These are phyloP conservation scores for Gamarada debralockiae DNA, from an alignment of 495 filamentous ascomycete genomes.

Conservation along the genomic window DNA sequence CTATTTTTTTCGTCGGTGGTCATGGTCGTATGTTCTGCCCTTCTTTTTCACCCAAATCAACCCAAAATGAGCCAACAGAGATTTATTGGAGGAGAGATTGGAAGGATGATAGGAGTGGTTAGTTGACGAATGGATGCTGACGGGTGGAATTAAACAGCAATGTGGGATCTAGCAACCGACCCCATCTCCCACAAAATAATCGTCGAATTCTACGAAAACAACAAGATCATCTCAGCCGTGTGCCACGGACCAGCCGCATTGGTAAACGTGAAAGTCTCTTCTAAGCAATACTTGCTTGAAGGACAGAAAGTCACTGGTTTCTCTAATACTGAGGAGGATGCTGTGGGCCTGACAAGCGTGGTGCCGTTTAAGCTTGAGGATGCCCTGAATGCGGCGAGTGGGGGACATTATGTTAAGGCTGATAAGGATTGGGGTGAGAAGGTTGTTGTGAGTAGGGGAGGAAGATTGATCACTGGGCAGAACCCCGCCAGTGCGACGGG, in stretches of 20 bases:
- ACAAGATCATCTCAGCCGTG: conserved; percentile 59
- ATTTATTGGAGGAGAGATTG: background rate
- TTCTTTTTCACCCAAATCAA: background rate
- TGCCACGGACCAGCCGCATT: conserved; percentile 67
- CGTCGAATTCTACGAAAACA: conserved; percentile 52
- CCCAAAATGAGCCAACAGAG: too few species aligned
- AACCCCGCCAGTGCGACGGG: conserved; percentile 63
- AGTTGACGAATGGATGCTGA: too few species aligned
- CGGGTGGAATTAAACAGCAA: conserved; percentile 35
- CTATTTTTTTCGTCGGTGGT: conserved; percentile 70
- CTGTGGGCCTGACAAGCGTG: conserved; percentile 27
- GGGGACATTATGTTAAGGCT: conserved; percentile 50
- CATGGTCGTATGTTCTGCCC: conserved; percentile 58
- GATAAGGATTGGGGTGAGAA: conserved; percentile 47
- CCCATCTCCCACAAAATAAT: conserved; percentile 48
- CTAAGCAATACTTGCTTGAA: conserved; percentile 35
- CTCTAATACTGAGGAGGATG: conserved; percentile 63
- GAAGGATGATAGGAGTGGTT: background rate
- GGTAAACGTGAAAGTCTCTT: conserved; percentile 46
- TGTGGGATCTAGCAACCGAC: conserved; percentile 63
- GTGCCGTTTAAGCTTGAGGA: conserved; percentile 69
- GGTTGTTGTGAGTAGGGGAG: conserved; percentile 53
- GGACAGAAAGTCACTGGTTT: conserved; percentile 63
- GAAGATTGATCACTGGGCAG: conserved; percentile 63
- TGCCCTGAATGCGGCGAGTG: conserved; percentile 41